These are phyloP conservation scores for Solanum raphanifolium DNA, from an alignment of 257 asterid species.

Conservation along the genomic window DNA sequence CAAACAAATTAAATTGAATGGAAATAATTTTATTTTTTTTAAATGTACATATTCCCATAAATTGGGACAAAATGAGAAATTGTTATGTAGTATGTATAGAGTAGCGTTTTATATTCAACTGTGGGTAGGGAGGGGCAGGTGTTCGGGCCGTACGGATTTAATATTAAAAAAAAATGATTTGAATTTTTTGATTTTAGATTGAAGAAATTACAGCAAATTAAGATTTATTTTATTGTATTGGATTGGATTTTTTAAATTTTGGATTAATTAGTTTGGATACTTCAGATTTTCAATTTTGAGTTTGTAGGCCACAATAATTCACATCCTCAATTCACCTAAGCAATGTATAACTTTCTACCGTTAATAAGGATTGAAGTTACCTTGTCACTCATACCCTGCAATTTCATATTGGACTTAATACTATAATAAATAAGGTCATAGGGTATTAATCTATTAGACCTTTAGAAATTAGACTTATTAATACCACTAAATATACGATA, in stretches of 20 bases:
- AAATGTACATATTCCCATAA: not conserved
- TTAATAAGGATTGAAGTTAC: no score
- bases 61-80: not conserved
- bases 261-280: not conserved
- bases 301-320: not conserved
- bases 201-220: not conserved
- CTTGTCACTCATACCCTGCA: no score
- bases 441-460: not conserved
- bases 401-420: not conserved
- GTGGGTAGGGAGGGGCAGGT: not conserved
- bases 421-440: no score
- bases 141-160: not conserved
- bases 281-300: no score
- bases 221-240: not conserved
- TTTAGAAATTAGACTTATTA: no score
- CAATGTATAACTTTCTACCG: not conserved
- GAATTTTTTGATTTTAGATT: no score
- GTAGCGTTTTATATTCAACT: not conserved
- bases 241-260: no score
- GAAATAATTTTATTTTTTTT: no score
- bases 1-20: not conserved
- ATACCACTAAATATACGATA: no score
- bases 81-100: not conserved
- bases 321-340: not conserved
- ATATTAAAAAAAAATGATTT: not conserved